phyloP scores from a whole-genome alignment of 331 rosid genomes.

The Telfairia occidentalis region DNA sequence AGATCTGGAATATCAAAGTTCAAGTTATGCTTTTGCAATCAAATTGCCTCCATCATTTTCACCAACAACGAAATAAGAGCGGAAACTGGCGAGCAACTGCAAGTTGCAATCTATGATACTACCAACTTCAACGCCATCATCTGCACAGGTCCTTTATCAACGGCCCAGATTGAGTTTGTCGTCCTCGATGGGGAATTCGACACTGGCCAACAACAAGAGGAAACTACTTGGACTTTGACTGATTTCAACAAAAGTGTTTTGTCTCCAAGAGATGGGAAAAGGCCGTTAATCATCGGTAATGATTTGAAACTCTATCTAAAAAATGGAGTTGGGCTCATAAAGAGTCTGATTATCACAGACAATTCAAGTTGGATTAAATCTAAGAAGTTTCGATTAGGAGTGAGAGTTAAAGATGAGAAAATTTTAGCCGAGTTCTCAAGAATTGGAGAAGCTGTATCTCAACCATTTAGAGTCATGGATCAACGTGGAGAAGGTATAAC shows the following conservation, averaged over 20 bases:
- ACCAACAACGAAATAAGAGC: not conserved
- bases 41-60: not conserved
- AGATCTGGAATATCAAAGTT: not conserved
- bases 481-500: conserved; percentile 89
- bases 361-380: conserved; percentile 93
- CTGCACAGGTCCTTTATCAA: conserved; percentile 50
- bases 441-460: conserved; percentile 70
- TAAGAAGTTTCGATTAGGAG: conserved; percentile 73
- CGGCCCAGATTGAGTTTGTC: conserved; percentile 63
- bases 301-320: conserved; percentile 34
- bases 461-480: conserved; percentile 72
- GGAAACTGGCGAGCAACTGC: not conserved
- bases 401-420: conserved; percentile 45
- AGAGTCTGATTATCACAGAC: conserved; percentile 63
- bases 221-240: conserved; percentile 54
- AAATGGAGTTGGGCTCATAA: conserved; percentile 49
- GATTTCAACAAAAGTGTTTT: conserved; percentile 36
- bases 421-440: conserved; percentile 22
- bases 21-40: not conserved
- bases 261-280: conserved; percentile 71
- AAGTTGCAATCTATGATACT: not conserved
- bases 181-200: conserved; percentile 89
- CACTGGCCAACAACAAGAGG: conserved; percentile 34
- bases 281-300: conserved; percentile 57
- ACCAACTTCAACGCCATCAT: conserved; percentile 12